phyloP scores from a whole-genome alignment of 2,329 filamentous ascomycete species.

The Neoascochyta sp. region DNA sequence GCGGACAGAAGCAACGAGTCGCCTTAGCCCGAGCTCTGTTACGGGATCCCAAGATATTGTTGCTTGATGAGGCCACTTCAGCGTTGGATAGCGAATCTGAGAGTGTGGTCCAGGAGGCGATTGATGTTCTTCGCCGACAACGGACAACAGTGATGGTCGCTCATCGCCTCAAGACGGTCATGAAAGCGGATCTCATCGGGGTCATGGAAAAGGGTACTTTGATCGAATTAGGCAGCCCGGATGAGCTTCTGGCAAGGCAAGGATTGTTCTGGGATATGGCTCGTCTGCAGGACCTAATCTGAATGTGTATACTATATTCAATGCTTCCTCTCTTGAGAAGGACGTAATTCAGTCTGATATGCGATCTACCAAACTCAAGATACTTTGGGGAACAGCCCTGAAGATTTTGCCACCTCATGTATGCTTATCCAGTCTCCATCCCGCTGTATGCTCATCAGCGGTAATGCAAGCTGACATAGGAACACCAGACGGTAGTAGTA shows the following conservation, averaged over 20 bases:
- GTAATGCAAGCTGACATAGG: too few relatives aligned
- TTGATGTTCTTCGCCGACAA: slow-evolving; percentile 46
- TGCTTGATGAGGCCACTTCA: slow-evolving; percentile 17
- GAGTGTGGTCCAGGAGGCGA: slow-evolving; percentile 56
- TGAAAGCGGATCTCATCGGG: slow-evolving; percentile 8
- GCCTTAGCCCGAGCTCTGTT: slow-evolving; percentile 89
- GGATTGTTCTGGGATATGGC: slow-evolving; percentile 16
- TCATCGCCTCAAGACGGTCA: slow-evolving; percentile 16
- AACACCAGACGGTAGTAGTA: too few relatives aligned
- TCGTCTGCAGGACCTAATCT: slow-evolving; percentile 36
- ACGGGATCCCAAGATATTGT: slow-evolving; percentile 78
- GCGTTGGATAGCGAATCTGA: slow-evolving; percentile 18
- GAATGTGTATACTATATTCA: background rate
- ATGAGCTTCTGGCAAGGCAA: slow-evolving; percentile 6
- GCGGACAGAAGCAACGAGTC: slow-evolving; percentile 88
- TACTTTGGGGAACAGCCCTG: too few relatives aligned
- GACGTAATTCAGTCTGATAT: too few relatives aligned
- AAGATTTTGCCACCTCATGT: too few relatives aligned
- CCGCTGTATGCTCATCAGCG: too few relatives aligned
- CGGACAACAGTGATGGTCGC: slow-evolving; percentile 16
- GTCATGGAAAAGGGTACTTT: slow-evolving; percentile 13
- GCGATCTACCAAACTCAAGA: too few relatives aligned
- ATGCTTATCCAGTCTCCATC: too few relatives aligned
- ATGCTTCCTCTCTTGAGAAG: too few relatives aligned
- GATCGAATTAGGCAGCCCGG: slow-evolving; percentile 13